Conservation (phyloP, 805 yeast species). For the Candida insectalens region DNA sequence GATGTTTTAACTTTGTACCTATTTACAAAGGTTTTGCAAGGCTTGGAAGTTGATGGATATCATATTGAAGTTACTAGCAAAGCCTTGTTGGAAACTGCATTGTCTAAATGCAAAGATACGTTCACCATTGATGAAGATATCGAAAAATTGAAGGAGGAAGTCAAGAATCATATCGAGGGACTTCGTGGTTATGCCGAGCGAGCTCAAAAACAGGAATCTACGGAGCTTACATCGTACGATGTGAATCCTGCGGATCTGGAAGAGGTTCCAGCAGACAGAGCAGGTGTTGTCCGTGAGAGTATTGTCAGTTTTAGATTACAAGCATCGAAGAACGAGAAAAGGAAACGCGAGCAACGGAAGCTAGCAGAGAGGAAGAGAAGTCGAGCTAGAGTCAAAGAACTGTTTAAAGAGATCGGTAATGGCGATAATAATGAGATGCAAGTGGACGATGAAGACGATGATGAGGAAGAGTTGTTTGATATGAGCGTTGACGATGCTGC, state of each 20-base stretch:
- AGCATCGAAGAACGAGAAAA: slow-evolving; percentile 41
- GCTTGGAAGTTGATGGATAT: background rate
- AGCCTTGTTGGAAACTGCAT: slow-evolving; percentile 4
- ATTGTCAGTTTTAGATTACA: slow-evolving; percentile 47
- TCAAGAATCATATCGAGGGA: background rate
- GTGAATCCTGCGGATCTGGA: slow-evolving; percentile 48
- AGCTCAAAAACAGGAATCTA: background rate
- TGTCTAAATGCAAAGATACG: slow-evolving; percentile 6
- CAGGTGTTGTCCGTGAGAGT: slow-evolving; percentile 41
- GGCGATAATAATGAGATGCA: slow-evolving; percentile 15
- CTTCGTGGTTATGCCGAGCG: slow-evolving; percentile 1
- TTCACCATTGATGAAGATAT: slow-evolving; percentile 2
- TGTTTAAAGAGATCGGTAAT: slow-evolving; percentile 32
- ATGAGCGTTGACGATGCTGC: slow-evolving; percentile 20
- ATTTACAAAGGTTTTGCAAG: slow-evolving; percentile 10
- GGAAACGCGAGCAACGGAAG: slow-evolving; percentile 38
- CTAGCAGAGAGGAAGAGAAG: slow-evolving; percentile 40
- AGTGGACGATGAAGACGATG: slow-evolving; percentile 13
- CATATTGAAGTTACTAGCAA: slow-evolving; percentile 4
- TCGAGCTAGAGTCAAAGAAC: slow-evolving; percentile 33
- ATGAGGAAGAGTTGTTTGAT: slow-evolving; percentile 22
- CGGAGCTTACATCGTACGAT: slow-evolving; percentile 26
- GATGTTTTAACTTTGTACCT: slow-evolving; percentile 18
- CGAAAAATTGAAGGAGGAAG: background rate
- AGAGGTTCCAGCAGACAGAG: slow-evolving; percentile 45